Percentiles rank a stretch among this genome's conserved stretches.
phyloP scores from a whole-genome alignment of 2,329 filamentous ascomycete genomes.

The Microsporum canis region DNA sequence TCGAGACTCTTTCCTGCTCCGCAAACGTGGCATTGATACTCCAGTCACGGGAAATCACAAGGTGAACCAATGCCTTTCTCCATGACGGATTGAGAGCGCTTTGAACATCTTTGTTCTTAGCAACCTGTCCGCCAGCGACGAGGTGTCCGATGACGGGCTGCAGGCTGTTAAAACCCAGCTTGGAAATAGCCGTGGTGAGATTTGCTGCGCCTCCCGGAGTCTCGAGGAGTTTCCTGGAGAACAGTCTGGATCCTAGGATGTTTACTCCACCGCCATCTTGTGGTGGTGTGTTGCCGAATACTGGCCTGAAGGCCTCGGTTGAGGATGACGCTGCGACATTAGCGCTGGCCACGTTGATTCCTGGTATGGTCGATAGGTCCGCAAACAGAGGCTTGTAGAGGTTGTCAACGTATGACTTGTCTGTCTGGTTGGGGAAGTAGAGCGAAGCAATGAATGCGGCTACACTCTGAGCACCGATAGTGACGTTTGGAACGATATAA shows the following conservation, averaged over 20 bases:
- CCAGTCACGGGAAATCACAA: conserved; percentile 10
- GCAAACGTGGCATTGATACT: conserved; percentile 4
- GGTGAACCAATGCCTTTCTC: conserved; percentile 11
- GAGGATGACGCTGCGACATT: neutral
- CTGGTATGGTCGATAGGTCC: conserved; percentile 3
- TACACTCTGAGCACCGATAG: neutral
- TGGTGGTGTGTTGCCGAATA: neutral
- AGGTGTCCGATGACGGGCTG: conserved; percentile 29
- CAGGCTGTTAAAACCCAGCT: conserved; percentile 18
- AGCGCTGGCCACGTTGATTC: neutral
- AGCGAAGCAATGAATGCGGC: neutral
- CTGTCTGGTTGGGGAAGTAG: conserved; percentile 7
- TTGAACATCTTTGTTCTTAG: conserved; percentile 18
- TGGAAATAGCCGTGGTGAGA: conserved; percentile 3
- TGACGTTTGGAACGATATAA: conserved; percentile 10
- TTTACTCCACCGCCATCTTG: conserved; percentile 1
- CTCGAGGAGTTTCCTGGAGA: conserved; percentile 7
- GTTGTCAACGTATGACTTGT: conserved; percentile 3
- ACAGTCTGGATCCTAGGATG: conserved; percentile 9
- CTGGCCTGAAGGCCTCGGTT: conserved; percentile 1
- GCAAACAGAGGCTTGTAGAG: conserved; percentile 7
- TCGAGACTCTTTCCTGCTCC: conserved; percentile 8
- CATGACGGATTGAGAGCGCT: conserved; percentile 12
- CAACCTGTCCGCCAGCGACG: conserved; percentile 27
- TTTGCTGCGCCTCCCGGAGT: conserved; percentile 7